Conservation (phyloP, 192 early-diverging fungal species). For the Chytriomyces hyalinus region DNA sequence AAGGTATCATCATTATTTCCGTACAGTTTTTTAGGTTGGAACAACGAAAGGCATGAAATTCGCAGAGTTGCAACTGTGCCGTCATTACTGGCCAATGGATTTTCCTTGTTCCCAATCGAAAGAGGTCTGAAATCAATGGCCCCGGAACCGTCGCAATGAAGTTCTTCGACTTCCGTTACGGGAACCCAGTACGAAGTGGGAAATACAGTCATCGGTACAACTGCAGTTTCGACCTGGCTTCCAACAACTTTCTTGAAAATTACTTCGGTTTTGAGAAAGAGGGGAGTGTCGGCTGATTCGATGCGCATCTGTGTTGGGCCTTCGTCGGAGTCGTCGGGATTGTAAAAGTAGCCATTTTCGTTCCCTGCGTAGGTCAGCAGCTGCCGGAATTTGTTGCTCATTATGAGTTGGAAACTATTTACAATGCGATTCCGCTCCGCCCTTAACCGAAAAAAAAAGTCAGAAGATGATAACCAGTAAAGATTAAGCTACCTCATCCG, state of each 20-base stretch:
- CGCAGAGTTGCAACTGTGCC: constrained; percentile 72
- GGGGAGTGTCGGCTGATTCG: constrained; percentile 68
- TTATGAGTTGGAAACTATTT: not conserved
- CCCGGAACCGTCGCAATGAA: not conserved
- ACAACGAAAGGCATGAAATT: constrained; percentile 69
- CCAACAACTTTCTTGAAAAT: constrained; percentile 58
- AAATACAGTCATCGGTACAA: constrained; percentile 62
- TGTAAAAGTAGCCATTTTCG: constrained; percentile 69
- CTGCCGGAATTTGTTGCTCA: constrained; percentile 14
- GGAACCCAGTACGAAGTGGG: constrained; percentile 65
- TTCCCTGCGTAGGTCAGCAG: not conserved
- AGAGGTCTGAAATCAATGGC: constrained; percentile 63
- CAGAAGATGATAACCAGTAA: constrained; percentile 21
- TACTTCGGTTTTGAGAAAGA: constrained; percentile 73
- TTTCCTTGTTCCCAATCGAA: constrained; percentile 62
- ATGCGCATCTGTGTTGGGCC: constrained; percentile 34
- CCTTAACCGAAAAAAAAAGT: not conserved
- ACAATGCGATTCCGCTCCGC: constrained; percentile 15
- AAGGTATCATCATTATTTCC: constrained; percentile 38
- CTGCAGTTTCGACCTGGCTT: constrained; percentile 46
- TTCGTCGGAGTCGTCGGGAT: constrained; percentile 50
- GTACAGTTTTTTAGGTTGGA: constrained; percentile 44
- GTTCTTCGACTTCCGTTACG: constrained; percentile 32
- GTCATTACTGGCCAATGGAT: constrained; percentile 70
- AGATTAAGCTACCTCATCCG: constrained; percentile 1